Evolutionary conservation across 164 flowering plant species (phyloP), one percentile per base, ranked within the genome.

Genomic region (Dillenia suffruticosa): DNA sequence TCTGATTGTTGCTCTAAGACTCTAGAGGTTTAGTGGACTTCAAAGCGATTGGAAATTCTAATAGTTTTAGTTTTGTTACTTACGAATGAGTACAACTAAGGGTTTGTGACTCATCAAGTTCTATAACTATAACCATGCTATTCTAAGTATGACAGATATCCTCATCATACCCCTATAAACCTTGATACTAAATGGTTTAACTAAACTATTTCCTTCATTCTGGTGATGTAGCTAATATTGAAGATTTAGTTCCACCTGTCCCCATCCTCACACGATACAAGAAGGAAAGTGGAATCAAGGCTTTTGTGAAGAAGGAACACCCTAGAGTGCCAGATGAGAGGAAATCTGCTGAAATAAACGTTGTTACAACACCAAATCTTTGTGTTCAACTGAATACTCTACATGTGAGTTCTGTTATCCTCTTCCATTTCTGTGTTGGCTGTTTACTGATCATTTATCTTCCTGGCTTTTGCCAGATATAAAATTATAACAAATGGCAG

Each of bases 221-320:
- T 74, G 51, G 10, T 17, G 24, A 50, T 82, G 76, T 86, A 94
- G 97, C 83, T 63, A 84, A 67, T 77, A 87, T 82, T 73, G 99
- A 92, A 61, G 99, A 95, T 65, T 63, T 95, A 68, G 76, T 92
- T 74, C 99, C 99, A 62, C 97, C 97, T 56, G 80, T 77, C 62
- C 99, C 99, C 44, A 71, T 86, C 64, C 90, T 95, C 52, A 92
- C 99, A 12, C 76, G 99, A 70, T 87, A 88, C 84, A 80, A 66
- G 61, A 95, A 78, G 75, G 99, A 89, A 74, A 61, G 63, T 82
- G 99, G 90, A 72, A 85, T 95, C 57, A 95, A 90, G 66, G 93
- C 96, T 63, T 92, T 95, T 76, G 94, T 92, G 40, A 95, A 88
- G 81, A 92, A 87, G 79, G 97, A 95, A 72, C 47, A 95, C 62